Base-by-base conservation (phyloP, 768 basidiomycete species). In the Suillus ampliporus region DNA sequence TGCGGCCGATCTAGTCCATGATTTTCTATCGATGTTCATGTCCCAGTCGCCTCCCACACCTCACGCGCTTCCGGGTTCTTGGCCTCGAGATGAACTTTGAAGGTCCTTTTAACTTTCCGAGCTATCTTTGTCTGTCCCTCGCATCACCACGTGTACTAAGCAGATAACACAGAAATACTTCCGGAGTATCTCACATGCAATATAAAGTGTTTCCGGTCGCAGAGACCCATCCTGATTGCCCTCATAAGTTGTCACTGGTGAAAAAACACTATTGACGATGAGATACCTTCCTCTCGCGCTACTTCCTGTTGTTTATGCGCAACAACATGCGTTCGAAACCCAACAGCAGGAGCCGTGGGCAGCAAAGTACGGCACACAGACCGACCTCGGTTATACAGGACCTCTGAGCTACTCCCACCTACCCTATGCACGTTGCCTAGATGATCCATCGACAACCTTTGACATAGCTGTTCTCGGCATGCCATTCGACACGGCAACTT, bases 351-450 rank as follows among this genome's bases (percentile, higher is more conserved):
- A 80, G 54, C 81, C 81, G 50, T 90, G 88, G 88, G 69, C 77
- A 17, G 77, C 83, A 61, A 90, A 89, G 72, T 92, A 90, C 67
- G 90, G 89, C 26, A 64, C 73, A 15, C 87, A 89, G 64, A 78
- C 80, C 43, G 91, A 93, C 75, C 83, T 87, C 43, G 71, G 79
- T 5, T 94, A 89, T 77, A 84, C 88, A 6, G 92, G 93, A 0
- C 87, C 90, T 31, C 79, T 89, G 11, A 84, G 89, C 0, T 95
- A 94, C 77, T 89, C 91, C 5, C 91, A 92, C 69, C 78, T 94
- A 6, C 88, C 90, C 2, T 91, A 91, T 71, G 67, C 78, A 8
- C 83, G 83, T 40, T 94, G 92, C 70, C 79, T 94, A 37, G 87
- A 90, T 62, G 79, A 89, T 64, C 77, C 79, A 48, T 68, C 67